Conservation (phyloP, 345 rosid species). For the Salix dunnii region DNA sequence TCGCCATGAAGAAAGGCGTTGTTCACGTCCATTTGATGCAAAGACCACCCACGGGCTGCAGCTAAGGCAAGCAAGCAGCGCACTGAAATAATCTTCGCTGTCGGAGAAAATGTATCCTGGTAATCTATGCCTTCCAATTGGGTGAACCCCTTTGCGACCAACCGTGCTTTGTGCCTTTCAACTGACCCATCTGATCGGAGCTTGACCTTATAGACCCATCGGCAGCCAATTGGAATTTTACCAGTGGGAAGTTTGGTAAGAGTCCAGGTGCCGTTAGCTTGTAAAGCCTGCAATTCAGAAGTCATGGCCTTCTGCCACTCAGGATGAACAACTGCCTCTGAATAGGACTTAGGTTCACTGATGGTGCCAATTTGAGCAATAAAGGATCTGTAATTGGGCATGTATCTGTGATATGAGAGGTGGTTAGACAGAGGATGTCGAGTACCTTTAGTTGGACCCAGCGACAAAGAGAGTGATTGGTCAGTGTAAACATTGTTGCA, state of each 20-base stretch:
- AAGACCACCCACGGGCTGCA: neutral
- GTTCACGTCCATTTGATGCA: no score
- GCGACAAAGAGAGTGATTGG: neutral
- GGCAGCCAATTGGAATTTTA: neutral
- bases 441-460: neutral
- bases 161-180: neutral
- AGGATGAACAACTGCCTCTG: neutral
- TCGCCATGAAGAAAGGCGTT: neutral
- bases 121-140: neutral
- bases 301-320: neutral
- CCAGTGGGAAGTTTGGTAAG: neutral
- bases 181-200: neutral
- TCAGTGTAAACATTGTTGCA: neutral
- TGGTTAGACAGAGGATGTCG: neutral
- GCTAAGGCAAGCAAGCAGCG: neutral
- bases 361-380: neutral
- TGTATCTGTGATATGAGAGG: neutral
- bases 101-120: neutral
- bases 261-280: neutral
- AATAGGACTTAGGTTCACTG: neutral
- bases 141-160: neutral
- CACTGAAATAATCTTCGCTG: neutral
- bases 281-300: neutral
- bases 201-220: neutral
- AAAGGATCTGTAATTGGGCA: neutral